These are phyloP conservation scores for Arthroderma sp. DNA, from an alignment of 2,329 filamentous ascomycete genomes.

Conservation along the genomic window DNA sequence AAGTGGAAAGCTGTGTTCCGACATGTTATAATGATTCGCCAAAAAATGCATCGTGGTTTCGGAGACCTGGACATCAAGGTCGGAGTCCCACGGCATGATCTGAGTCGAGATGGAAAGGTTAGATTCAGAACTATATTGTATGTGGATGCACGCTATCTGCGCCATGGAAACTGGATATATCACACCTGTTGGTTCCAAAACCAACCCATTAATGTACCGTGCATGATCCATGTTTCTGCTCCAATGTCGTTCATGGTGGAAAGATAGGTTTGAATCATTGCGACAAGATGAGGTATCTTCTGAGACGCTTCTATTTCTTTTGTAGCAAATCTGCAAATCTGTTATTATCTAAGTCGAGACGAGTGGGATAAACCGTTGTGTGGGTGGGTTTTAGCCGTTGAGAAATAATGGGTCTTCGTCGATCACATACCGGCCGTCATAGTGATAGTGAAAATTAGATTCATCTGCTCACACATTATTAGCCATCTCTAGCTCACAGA, in stretches of 20 bases:
- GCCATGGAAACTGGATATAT: not conserved
- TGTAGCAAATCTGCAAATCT: slow-evolving; percentile 33
- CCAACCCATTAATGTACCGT: slow-evolving; percentile 48
- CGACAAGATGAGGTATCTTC: slow-evolving; percentile 35
- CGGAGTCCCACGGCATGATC: slow-evolving; percentile 50
- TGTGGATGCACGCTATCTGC: too few relatives aligned
- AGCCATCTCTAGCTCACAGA: not conserved
- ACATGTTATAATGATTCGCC: slow-evolving; percentile 50
- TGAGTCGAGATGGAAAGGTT: slow-evolving; percentile 9
- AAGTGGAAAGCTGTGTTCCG: slow-evolving; percentile 37
- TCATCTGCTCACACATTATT: slow-evolving; percentile 3
- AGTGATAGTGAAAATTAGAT: slow-evolving; percentile 27
- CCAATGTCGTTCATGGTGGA: slow-evolving; percentile 43
- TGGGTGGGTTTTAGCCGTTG: not conserved
- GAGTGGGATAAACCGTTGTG: not conserved
- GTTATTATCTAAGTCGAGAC: not conserved
- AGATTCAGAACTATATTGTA: not conserved
- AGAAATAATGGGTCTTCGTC: not conserved
- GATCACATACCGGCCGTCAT: slow-evolving; percentile 16
- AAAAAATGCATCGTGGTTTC: slow-evolving; percentile 43
- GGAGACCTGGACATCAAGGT: slow-evolving; percentile 47
- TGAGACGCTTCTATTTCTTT: slow-evolving; percentile 33
- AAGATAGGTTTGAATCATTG: slow-evolving; percentile 43
- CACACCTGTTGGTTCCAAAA: slow-evolving; percentile 46
- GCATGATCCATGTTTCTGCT: slow-evolving; percentile 51